Base-by-base conservation (phyloP, 805 yeast genomes). In the Zygoascus flipseniorum region DNA sequence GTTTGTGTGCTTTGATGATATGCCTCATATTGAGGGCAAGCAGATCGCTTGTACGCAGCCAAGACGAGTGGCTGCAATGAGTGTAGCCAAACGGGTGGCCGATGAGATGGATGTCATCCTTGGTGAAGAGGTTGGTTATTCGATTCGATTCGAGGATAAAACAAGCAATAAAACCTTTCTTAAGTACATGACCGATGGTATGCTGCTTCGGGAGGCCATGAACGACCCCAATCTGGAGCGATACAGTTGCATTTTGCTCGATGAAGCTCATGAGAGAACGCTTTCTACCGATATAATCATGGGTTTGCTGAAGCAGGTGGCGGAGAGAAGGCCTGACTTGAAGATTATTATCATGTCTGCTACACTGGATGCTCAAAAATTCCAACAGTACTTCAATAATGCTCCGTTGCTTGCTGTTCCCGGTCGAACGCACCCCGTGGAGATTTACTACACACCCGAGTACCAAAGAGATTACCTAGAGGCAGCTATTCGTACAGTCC, bases 151-250 rank as follows among this genome's bases (percentile, higher is more conserved):
- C 66, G 98, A 93, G 62, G 90, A 92, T 71, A 87, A 81, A 62
- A 87, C 96, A 1, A 75, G 86, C 43, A 76, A 77, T 52, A 85
- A 82, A 60, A 92, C 99, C 5, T 78, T 90, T 39, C 75, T 92
- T 64, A 89, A 89, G 71, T 92, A 93, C 74, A 88, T 92, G 97
- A 92, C 99, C 10, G 99, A 92, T 74, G 99, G 99, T 82, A 90
- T 92, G 97, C 77, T 92, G 51, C 74, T 92, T 60, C 80, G 97
- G 65, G 99, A 92, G 72, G 97, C 97, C 31, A 90, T 93, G 98
- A 93, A 86, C 59, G 99, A 92, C 67, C 97, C 89, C 61, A 79
- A 83, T 56, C 75, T 92, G 67, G 71, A 73, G 5, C 76, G 85
- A 59, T 92, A 92, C 69, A 85, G 95, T 16, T 92, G 96, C 64